Base-by-base conservation (phyloP, 2,329 filamentous ascomycete species). In the Fusarium subtropicale region DNA sequence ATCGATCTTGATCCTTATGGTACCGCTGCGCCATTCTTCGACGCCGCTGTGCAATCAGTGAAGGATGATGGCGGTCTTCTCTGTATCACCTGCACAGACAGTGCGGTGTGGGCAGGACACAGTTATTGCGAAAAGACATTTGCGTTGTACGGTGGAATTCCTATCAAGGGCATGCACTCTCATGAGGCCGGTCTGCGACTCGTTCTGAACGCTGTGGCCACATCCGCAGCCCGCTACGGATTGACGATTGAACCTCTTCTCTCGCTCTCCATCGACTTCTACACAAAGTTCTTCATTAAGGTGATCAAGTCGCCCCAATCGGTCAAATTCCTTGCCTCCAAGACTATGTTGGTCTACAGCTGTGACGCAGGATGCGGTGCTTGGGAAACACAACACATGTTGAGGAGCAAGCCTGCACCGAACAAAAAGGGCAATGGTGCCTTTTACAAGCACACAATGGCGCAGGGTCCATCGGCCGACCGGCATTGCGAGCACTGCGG, bases 1-100 rank as follows among this genome's bases (percentile, higher is more conserved):
- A 96, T 99, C 68, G 96, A 99, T 77, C 86, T 99, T 31, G 96
- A 99, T 77, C 96, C 96, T 0, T 99, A 99, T 75, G 96, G 96
- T 42, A 97, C 93, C 0, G 96, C 95, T 1, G 93, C 92, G 12
- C 92, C 93, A 2, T 99, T 99, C 79, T 86, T 99, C 56, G 96
- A 99, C 77, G 90, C 93, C 2, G 94, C 96, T 2, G 84, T 99
- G 11, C 94, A 97, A 80, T 89, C 92, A 2, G 87, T 97, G 10
- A 89, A 86, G 50, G 87, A 91, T 68, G 93, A 97, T 72, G 95
- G 95, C 2, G 96, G 96, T 6, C 84, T 99, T 39, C 86, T 99
- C 7, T 97, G 94, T 77, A 92, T 99, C 7, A 99, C 96, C 3
- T 99, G 96, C 80, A 99, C 96, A 0, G 96, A 99, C 79, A 94